Conservation (phyloP, 106 monocot species). For the Dendrobium officinale region DNA sequence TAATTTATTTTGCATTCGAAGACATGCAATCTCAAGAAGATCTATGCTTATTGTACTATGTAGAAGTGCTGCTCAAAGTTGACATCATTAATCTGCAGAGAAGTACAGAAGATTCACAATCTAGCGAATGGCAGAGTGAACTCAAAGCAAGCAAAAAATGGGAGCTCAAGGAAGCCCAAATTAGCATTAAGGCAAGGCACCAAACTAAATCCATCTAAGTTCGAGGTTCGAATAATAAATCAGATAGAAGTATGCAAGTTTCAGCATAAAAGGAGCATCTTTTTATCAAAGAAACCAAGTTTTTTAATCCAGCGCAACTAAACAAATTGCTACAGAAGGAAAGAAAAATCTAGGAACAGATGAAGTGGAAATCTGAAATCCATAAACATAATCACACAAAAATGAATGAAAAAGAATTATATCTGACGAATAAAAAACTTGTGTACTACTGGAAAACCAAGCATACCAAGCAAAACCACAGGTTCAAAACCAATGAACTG, state of each 20-base stretch:
- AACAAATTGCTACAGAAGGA: not conserved
- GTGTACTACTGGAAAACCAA: not conserved
- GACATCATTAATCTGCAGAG: conserved; percentile 7
- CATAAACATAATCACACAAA: not conserved
- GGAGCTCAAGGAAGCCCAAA: not conserved
- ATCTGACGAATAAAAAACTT: not conserved
- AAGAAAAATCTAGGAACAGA: not conserved
- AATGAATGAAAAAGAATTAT: not conserved
- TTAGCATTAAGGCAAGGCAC: too few relatives aligned
- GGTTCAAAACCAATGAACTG: not conserved
- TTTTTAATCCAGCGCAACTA: not conserved
- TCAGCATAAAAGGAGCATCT: not conserved
- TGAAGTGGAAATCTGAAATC: not conserved
- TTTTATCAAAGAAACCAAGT: not conserved
- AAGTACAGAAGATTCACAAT: conserved; percentile 4
- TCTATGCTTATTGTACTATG: not conserved
- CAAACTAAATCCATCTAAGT: not conserved
- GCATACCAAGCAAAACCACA: not conserved
- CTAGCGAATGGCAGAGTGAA: conserved; percentile 1
- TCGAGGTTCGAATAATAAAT: not conserved
- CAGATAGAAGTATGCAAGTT: not conserved
- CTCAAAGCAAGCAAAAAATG: not conserved
- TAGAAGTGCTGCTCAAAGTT: not conserved
- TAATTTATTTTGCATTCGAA: conserved; percentile 3
- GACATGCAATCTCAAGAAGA: conserved; percentile 1